These are phyloP conservation scores for Protomyces lactucae-debilis DNA, from an alignment of 1,139 yeast species.

Conservation along the genomic window DNA sequence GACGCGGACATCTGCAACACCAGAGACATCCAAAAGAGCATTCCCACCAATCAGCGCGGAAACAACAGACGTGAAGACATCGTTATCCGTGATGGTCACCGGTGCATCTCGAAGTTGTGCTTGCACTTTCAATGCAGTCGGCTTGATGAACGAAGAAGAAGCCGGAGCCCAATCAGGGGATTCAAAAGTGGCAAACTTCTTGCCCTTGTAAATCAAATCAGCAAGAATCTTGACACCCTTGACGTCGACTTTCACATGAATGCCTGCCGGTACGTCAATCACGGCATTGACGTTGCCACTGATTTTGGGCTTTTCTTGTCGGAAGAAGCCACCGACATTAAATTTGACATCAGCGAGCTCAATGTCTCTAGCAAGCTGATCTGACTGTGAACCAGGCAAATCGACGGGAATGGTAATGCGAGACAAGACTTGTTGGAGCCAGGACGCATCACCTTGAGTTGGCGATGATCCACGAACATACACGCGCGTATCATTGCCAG, in stretches of 20 bases:
- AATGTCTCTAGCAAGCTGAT: slow-evolving; percentile 18
- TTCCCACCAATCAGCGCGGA: slow-evolving; percentile 12
- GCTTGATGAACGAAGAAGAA: neutral
- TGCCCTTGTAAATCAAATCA: slow-evolving; percentile 5
- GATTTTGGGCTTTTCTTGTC: slow-evolving; percentile 20
- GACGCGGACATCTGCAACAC: slow-evolving; percentile 9
- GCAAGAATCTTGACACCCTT: slow-evolving; percentile 15
- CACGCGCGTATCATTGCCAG: slow-evolving; percentile 11
- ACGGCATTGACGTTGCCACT: slow-evolving; percentile 17
- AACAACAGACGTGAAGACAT: slow-evolving; percentile 15
- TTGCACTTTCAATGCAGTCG: slow-evolving; percentile 1
- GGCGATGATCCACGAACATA: slow-evolving; percentile 2
- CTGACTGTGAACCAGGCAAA: slow-evolving; percentile 11
- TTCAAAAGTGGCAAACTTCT: slow-evolving; percentile 11
- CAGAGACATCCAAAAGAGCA: slow-evolving; percentile 12
- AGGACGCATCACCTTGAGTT: neutral
- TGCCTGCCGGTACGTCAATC: slow-evolving; percentile 11
- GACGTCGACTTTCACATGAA: slow-evolving; percentile 14
- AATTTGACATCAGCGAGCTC: slow-evolving; percentile 23
- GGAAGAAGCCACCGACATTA: slow-evolving; percentile 8
- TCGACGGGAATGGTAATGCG: slow-evolving; percentile 5
- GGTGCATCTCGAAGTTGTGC: slow-evolving; percentile 17
- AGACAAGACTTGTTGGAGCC: slow-evolving; percentile 1
- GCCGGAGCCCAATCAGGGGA: slow-evolving; percentile 26
- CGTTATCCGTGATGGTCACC: slow-evolving; percentile 20